Base-by-base conservation (phyloP, 2,329 filamentous ascomycete genomes). In the Lecanicillium sp. region DNA sequence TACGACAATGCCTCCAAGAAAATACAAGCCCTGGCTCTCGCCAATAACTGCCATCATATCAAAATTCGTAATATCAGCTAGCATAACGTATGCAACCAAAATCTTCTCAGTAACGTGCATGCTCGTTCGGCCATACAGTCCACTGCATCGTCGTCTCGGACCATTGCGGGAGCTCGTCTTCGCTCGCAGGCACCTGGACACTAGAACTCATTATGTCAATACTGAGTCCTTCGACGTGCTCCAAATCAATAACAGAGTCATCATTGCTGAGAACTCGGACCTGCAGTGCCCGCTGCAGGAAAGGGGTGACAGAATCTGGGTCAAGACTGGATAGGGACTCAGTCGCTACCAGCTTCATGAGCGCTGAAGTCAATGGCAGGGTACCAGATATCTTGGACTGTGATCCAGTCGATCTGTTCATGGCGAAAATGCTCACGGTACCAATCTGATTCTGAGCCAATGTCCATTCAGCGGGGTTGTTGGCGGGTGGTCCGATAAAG, bases 401-500 rank as follows among this genome's bases (percentile, higher is more conserved):
- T 0, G 62, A 63, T 33, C 58, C 63, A 20, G 60, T 62, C 50
- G 58, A 62, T 17, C 61, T 58, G 24, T 60, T 58, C 62, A 69
- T 68, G 15, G 73, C 67, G 52, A 82, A 80, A 12, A 81, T 67
- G 14, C 74, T 77, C 54, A 84, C 74, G 0, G 77, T 77, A 2
- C 85, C 85, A 3, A 84, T 72, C 9, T 84, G 71, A 52, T 77
- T 82, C 1, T 65, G 58, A 0, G 77, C 72, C 33, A 62, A 60
- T 1, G 70, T 59, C 83, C 83, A 87, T 1, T 61, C 56, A 5
- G 54, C 53, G 2, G 69, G 57, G 32, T 80, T 67, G 3, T 58
- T 54, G 1, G 74, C 67, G 2, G 71, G 67, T 2, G 71, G 60
- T 0, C 82, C 86, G 2, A 89, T 60, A 64, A 90, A 90, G 50